Evolutionary conservation across 345 rosid genomes (phyloP), one percentile per base, ranked within the genome.

Genomic region (Linum trigynum): DNA sequence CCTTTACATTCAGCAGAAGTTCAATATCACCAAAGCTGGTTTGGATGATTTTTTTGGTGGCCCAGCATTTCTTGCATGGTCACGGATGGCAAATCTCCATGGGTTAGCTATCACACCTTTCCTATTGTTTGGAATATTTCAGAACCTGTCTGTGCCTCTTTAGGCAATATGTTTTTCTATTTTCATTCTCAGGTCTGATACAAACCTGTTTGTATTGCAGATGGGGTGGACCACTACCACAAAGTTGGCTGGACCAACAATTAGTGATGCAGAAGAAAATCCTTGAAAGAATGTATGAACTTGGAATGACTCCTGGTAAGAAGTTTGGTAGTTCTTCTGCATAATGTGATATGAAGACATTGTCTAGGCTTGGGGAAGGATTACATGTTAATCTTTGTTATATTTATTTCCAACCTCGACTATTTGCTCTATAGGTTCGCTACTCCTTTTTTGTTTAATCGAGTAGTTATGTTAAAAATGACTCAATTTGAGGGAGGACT

Each of bases 41-140:
- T 69, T 86, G 81, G 84, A 79, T 75, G 79, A 80, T 72, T 84
- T 86, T 75, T 86, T 86, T 69, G 87, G 89, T 59, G 92, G 92
- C 37, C 92, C 92, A 63, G 92, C 83, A 67, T 86, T 86, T 83
- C 87, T 86, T 59, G 87, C 92, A 23, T 84, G 92, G 92, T 84
- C 85, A 40, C 89, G 87, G 38, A 86, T 84, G 89, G 86, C 76
- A 74, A 86, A 86, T 72, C 75, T 86, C 74, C 89, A 84, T n/a
- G 70, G 89, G 92, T 84, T 55, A 77, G 82, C 59, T 66, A 61
- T 6, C 51, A 7, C 62, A 57, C 56, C 63, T 72, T 61, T 9
- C 53, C 14, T 41, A 35, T 59, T 61, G 58, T 66, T 43, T 40
- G 15, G 59, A 57, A 39, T 59, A 35, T 57, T 62, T 23, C 59